phyloP scores from a whole-genome alignment of 2,329 filamentous ascomycete species.

The Alternaria novae-zelandiae region DNA sequence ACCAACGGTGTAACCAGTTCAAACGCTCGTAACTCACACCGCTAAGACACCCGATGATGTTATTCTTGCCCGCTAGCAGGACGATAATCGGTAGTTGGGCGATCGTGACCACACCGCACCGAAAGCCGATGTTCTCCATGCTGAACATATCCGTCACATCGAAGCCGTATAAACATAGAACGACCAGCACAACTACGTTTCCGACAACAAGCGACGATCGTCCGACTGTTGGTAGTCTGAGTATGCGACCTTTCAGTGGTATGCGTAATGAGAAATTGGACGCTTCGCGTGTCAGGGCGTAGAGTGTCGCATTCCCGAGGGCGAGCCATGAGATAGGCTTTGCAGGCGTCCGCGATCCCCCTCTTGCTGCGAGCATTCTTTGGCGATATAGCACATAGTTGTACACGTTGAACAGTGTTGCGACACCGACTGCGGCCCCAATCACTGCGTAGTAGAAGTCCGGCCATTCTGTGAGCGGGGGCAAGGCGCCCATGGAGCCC shows the following conservation, averaged over 20 bases:
- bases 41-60: conserved; percentile 65
- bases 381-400: conserved; percentile 59
- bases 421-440: conserved; percentile 53
- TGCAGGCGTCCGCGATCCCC: conserved; percentile 53
- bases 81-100: conserved; percentile 63
- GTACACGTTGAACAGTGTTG: conserved; percentile 53
- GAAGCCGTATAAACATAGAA: conserved; percentile 63
- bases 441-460: conserved; percentile 62
- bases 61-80: conserved; percentile 62
- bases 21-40: conserved; percentile 72
- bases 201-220: conserved; percentile 49
- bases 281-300: conserved; percentile 61
- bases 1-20: conserved; percentile 78
- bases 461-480: conserved; percentile 56
- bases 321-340: conserved; percentile 61
- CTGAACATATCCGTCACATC: conserved; percentile 57
- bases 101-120: conserved; percentile 61
- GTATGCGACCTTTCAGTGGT: conserved; percentile 43
- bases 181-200: conserved; percentile 60
- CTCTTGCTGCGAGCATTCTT: conserved; percentile 55
- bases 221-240: conserved; percentile 50
- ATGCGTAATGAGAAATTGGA: conserved; percentile 55
- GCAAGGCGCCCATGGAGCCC: conserved; percentile 54
- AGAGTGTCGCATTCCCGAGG: conserved; percentile 58
- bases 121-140: conserved; percentile 64